A percentile compares a stretch with the other conserved stretches of the same genome.
These are phyloP conservation scores for Diaporthe aspalathi DNA, from an alignment of 2,329 filamentous ascomycete species.

Conservation along the genomic window DNA sequence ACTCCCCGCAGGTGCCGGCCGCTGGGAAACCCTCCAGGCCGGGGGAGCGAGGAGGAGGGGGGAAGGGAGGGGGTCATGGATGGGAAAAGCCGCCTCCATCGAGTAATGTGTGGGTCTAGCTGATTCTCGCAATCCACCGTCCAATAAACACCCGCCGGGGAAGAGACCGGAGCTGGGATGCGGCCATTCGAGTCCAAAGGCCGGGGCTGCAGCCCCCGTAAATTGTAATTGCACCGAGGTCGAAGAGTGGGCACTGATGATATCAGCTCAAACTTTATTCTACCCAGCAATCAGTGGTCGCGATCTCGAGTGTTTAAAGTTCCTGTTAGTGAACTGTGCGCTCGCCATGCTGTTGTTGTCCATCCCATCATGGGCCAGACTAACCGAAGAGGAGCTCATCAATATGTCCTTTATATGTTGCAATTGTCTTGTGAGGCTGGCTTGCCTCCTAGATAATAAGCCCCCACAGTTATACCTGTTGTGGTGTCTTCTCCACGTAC, in stretches of 20 bases:
- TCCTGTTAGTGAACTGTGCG: constrained; percentile 9
- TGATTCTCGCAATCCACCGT: not conserved
- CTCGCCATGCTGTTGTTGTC: too few species aligned
- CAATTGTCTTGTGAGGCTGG: not conserved
- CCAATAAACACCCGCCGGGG: constrained; percentile 13
- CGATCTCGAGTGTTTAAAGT: not conserved
- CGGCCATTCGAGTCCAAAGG: constrained; percentile 1
- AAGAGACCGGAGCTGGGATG: constrained; percentile 14
- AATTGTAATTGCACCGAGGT: constrained; percentile 26
- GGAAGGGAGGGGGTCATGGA: not conserved
- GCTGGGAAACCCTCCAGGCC: not conserved
- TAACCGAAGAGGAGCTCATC: not conserved
- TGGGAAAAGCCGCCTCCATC: constrained; percentile 2
- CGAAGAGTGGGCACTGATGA: constrained; percentile 16
- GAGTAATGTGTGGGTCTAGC: not conserved
- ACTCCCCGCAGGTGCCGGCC: not conserved
- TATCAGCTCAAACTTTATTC: constrained; percentile 23
- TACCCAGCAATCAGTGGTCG: not conserved
- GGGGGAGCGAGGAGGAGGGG: not conserved
- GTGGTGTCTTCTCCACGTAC: not conserved
- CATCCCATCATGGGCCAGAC: too few species aligned
- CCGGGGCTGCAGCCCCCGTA: constrained; percentile 18
- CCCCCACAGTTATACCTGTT: not conserved
- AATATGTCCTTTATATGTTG: not conserved
- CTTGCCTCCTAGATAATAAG: not conserved